Conservation (phyloP, 306 rosid species). For the Mimosa pudica region DNA sequence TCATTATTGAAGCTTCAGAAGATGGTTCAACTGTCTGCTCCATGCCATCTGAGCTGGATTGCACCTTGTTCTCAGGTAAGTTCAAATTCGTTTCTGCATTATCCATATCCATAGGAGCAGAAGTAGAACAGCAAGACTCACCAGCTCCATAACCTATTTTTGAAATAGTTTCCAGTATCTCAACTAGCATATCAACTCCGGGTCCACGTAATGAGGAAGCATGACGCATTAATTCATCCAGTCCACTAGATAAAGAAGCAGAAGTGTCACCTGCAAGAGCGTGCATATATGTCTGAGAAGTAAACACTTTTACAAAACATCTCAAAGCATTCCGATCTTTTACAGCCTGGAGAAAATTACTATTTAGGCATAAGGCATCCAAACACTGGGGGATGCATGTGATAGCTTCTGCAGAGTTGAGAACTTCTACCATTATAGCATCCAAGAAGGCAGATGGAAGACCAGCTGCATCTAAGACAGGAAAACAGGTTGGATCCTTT, state of each 20-base stretch:
- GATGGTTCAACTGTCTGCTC: constrained; percentile 67
- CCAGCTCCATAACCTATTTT: constrained; percentile 79
- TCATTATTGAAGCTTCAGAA: constrained; percentile 53
- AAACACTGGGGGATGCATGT: constrained; percentile 95
- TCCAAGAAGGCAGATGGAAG: constrained; percentile 93
- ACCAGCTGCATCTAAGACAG: constrained; percentile 85
- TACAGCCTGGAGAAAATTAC: constrained; percentile 86
- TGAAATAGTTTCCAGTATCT: constrained; percentile 67
- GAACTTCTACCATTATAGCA: constrained; percentile 92
- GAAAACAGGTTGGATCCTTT: constrained; percentile 96
- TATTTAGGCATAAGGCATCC: constrained; percentile 90
- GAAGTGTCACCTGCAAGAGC: constrained; percentile 85
- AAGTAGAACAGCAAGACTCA: constrained; percentile 71
- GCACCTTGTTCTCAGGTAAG: constrained; percentile 56
- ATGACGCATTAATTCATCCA: constrained; percentile 98
- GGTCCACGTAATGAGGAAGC: constrained; percentile 87
- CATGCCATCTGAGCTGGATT: constrained; percentile 56
- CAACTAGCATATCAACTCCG: constrained; percentile 95
- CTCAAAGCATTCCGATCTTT: constrained; percentile 82
- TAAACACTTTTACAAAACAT: constrained; percentile 94
- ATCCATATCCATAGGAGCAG: constrained; percentile 95
- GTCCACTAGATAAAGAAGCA: constrained; percentile 82
- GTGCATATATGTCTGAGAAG: constrained; percentile 79
- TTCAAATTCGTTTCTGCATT: constrained; percentile 63
- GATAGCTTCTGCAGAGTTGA: constrained; percentile 91